These are phyloP conservation scores for Pontederia paniculata DNA, from an alignment of 176 grass and related monocot species.

Conservation along the genomic window DNA sequence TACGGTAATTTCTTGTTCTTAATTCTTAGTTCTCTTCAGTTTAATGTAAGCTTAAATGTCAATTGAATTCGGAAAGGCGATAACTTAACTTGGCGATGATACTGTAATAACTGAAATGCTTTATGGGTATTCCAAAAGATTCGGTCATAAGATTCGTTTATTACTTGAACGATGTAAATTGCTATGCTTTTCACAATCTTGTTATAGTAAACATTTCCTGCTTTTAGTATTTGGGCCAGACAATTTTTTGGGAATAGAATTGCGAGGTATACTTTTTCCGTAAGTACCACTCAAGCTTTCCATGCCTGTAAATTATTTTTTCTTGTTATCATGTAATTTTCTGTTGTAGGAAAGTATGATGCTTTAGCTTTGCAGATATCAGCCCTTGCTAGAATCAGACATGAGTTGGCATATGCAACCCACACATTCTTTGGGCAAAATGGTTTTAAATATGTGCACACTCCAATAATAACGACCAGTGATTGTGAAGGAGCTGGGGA, in stretches of 20 bases:
- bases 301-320: neutral
- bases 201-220: too few species aligned
- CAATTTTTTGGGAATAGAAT: neutral
- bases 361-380: constrained; percentile 53
- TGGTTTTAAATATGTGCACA: constrained; percentile 76
- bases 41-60: neutral
- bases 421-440: constrained; percentile 70
- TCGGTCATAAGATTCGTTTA: too few species aligned
- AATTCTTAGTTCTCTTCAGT: neutral
- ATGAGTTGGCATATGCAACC: constrained; percentile 71
- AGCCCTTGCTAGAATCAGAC: constrained; percentile 61
- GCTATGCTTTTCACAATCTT: too few species aligned
- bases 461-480: constrained; percentile 84
- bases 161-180: too few species aligned
- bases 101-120: too few species aligned
- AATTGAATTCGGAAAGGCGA: neutral
- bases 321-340: neutral
- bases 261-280: too few species aligned
- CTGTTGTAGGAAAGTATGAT: neutral
- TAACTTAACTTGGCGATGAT: too few species aligned
- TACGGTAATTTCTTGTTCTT: constrained; percentile 31
- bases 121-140: too few species aligned
- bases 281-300: too few species aligned
- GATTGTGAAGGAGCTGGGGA: constrained; percentile 95
- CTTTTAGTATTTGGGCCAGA: neutral